Evolutionary conservation across 2,329 filamentous ascomycete genomes (phyloP).

Genomic region (Calonectria pauciramosa): DNA sequence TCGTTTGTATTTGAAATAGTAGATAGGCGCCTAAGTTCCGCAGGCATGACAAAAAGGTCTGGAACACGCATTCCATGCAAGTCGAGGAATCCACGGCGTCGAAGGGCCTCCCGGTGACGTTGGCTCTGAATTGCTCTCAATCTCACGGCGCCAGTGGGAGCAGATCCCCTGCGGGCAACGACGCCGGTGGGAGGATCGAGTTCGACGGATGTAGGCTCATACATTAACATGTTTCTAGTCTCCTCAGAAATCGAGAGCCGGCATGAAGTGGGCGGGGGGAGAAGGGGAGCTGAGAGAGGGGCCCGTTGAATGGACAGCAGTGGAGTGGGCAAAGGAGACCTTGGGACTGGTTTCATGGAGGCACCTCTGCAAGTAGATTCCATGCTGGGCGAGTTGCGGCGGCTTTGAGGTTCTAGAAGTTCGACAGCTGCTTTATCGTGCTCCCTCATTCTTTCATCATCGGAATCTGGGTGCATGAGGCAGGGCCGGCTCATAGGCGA

Average conservation of each 20-base stretch:
- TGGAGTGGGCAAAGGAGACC: conserved; percentile 28
- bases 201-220: conserved; percentile 18
- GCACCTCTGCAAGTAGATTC: conserved; percentile 28
- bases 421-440: conserved; percentile 36
- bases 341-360: conserved; percentile 33
- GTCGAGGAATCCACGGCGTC: conserved; percentile 32
- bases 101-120: conserved; percentile 41
- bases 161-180: conserved; percentile 39
- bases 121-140: conserved; percentile 41
- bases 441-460: conserved; percentile 33
- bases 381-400: conserved; percentile 16
- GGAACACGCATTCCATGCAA: conserved; percentile 33
- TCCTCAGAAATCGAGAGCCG: conserved; percentile 38
- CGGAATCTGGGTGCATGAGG: conserved; percentile 34
- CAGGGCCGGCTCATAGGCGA: conserved; percentile 36
- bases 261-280: conserved; percentile 21
- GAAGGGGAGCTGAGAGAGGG: conserved; percentile 40
- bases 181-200: neutral
- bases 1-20: conserved; percentile 21
- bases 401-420: conserved; percentile 24
- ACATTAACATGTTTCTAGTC: conserved; percentile 33
- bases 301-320: conserved; percentile 26
- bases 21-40: conserved; percentile 40
- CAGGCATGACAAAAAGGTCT: conserved; percentile 45
- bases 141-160: conserved; percentile 30